Evolutionary conservation across 306 rosid genomes (phyloP).

Genomic region (Carpinus fangiana): DNA sequence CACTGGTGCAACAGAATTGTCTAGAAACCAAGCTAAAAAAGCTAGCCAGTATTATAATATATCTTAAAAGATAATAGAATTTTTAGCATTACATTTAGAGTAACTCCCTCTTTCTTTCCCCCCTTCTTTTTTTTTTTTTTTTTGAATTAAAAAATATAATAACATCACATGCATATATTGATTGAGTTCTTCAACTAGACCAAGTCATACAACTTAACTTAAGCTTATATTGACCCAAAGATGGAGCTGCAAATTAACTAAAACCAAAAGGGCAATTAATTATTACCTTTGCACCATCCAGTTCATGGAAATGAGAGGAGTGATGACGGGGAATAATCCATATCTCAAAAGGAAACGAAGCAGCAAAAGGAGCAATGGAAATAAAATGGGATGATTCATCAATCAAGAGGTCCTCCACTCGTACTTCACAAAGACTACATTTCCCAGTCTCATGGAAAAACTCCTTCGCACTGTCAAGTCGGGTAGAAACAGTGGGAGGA

Average conservation of each 20-base stretch:
- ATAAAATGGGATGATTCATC: constrained; percentile 46
- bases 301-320: constrained; percentile 52
- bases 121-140: too few relatives aligned
- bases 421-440: constrained; percentile 41
- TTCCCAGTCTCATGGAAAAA: constrained; percentile 35
- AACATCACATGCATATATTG: background rate
- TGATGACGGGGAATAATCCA: constrained; percentile 55
- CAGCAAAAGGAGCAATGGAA: constrained; percentile 47
- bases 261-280: background rate
- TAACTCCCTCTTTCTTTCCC: too few relatives aligned
- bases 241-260: background rate
- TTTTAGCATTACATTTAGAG: too few relatives aligned
- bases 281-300: constrained; percentile 36
- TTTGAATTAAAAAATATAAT: too few relatives aligned
- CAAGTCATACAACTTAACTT: background rate
- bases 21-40: too few relatives aligned
- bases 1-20: too few relatives aligned
- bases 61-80: too few relatives aligned
- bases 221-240: background rate
- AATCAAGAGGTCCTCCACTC: constrained; percentile 35
- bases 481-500: constrained; percentile 41
- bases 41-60: too few relatives aligned
- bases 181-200: background rate
- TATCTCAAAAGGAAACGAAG: constrained; percentile 53
- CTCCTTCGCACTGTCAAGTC: constrained; percentile 39